Conservation (phyloP, 1,284 basidiomycete species). For the Stygiomarasmius scandens region DNA sequence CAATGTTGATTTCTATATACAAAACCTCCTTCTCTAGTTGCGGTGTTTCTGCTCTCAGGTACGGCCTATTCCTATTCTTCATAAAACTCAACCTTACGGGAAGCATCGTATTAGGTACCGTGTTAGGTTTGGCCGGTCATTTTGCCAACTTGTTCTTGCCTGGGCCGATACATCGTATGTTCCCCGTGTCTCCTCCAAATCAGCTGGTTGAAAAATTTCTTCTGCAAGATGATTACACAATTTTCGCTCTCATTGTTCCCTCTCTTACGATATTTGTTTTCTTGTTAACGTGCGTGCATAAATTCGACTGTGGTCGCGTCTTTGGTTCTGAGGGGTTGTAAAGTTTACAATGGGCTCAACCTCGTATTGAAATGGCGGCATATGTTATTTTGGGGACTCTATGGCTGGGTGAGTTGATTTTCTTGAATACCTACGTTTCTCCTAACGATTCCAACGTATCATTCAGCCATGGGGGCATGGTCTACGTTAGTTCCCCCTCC, state of each 20-base stretch:
- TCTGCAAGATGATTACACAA: conserved; percentile 62
- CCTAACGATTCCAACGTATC: conserved; percentile 8
- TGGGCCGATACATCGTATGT: conserved; percentile 56
- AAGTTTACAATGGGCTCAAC: conserved; percentile 71
- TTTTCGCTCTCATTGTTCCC: conserved; percentile 66
- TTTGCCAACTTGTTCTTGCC: conserved; percentile 66
- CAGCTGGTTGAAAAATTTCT: conserved; percentile 5
- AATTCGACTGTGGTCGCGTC: not conserved
- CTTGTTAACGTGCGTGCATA: conserved; percentile 49
- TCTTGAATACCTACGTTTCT: conserved; percentile 1
- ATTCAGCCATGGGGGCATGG: conserved; percentile 73
- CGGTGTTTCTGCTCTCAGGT: conserved; percentile 61
- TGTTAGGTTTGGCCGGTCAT: conserved; percentile 68
- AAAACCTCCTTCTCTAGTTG: conserved; percentile 39
- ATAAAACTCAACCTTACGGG: not conserved
- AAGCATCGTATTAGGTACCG: conserved; percentile 39
- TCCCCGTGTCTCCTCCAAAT: not conserved
- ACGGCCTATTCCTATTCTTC: not conserved
- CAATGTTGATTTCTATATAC: not conserved
- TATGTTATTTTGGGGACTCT: conserved; percentile 59
- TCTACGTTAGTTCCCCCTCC: conserved; percentile 51
- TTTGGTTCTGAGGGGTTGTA: conserved; percentile 2
- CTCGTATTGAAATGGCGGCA: conserved; percentile 57
- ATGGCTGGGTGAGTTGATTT: conserved; percentile 62
- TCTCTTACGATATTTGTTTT: conserved; percentile 64